Evolutionary conservation across 306 rosid species (phyloP).

Genomic region (Cicer pinnatifidum): DNA sequence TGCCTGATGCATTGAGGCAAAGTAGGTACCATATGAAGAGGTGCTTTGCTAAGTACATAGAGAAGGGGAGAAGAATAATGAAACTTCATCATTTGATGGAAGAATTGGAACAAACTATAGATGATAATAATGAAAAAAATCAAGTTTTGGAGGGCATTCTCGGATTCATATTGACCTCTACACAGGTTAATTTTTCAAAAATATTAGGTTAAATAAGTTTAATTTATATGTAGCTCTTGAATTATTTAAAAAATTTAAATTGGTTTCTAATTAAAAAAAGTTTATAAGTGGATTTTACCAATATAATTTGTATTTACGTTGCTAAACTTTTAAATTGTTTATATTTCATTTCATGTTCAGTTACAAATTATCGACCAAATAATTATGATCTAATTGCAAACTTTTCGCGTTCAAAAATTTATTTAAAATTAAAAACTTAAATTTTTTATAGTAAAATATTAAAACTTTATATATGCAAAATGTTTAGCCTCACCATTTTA

Average conservation of each 20-base stretch:
- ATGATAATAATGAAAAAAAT: constrained; percentile 61
- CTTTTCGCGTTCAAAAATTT: too few species aligned
- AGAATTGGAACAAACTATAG: constrained; percentile 69
- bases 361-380: too few species aligned
- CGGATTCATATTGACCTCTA: constrained; percentile 67
- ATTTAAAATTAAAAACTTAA: too few species aligned
- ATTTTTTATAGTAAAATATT: too few species aligned
- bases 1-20: constrained; percentile 83
- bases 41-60: constrained; percentile 80
- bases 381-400: too few species aligned
- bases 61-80: constrained; percentile 73
- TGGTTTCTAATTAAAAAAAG: too few species aligned
- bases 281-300: not conserved
- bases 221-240: not conserved
- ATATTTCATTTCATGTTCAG: too few species aligned
- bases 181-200: constrained; percentile 60
- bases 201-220: not conserved
- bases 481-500: not conserved
- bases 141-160: constrained; percentile 70
- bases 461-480: not conserved
- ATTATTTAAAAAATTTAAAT: not conserved
- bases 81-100: constrained; percentile 72
- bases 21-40: constrained; percentile 78
- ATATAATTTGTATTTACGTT: not conserved
- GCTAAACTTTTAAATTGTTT: not conserved